phyloP scores from a whole-genome alignment of 371 early-diverging fungal genomes.

The Gilbertella persicaria region DNA sequence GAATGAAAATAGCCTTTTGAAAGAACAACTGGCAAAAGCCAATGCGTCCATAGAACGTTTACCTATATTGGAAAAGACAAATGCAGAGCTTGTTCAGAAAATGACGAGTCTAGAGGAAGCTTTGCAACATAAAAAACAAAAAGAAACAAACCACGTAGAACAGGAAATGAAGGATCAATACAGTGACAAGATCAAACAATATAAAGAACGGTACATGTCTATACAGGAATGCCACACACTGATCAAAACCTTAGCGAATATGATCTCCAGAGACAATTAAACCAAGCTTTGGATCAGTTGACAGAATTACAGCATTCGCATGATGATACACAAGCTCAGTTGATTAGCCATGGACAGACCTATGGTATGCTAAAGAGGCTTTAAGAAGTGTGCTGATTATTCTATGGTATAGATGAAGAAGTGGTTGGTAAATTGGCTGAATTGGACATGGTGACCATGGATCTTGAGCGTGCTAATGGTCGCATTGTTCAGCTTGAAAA shows the following conservation, averaged over 20 bases:
- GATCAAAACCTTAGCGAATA: conserved; percentile 62
- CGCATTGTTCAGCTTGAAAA: conserved; percentile 72
- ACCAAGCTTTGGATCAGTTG: conserved; percentile 79
- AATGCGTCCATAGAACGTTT: conserved; percentile 35
- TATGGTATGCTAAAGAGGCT: conserved; percentile 47
- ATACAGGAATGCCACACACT: neutral
- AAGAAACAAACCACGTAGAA: conserved; percentile 59
- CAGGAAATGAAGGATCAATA: conserved; percentile 67
- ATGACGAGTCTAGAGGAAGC: conserved; percentile 52
- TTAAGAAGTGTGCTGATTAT: neutral
- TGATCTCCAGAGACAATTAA: conserved; percentile 79
- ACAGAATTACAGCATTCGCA: conserved; percentile 67
- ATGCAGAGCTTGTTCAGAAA: conserved; percentile 56
- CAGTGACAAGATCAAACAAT: conserved; percentile 75
- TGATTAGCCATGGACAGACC: conserved; percentile 71
- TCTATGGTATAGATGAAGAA: conserved; percentile 63
- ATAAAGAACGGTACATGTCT: conserved; percentile 71
- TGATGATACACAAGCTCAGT: conserved; percentile 76
- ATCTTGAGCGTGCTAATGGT: conserved; percentile 80
- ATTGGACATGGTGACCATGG: conserved; percentile 81
- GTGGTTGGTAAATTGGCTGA: conserved; percentile 85
- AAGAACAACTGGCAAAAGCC: conserved; percentile 53
- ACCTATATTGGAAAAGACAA: conserved; percentile 50
- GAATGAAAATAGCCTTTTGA: conserved; percentile 56
- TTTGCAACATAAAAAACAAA: conserved; percentile 59